A percentile compares a stretch with the other conserved stretches of the same genome.
These are phyloP conservation scores for Vitellaria paradoxa DNA, from an alignment of 179 eudicot genomes.

Conservation along the genomic window DNA sequence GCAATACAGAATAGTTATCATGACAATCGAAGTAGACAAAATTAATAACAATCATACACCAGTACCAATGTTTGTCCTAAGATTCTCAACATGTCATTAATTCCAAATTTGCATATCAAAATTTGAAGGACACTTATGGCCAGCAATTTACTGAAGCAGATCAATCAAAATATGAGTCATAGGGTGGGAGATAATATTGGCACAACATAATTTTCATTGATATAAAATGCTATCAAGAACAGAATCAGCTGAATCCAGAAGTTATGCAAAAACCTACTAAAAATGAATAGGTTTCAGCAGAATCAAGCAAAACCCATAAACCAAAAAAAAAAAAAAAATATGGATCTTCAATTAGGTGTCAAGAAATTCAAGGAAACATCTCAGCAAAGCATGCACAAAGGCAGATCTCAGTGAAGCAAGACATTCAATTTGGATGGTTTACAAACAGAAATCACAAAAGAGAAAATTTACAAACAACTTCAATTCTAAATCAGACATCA, in stretches of 20 bases:
- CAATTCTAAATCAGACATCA: neutral
- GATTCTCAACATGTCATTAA: neutral
- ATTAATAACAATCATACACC: neutral
- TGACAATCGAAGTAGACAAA: neutral
- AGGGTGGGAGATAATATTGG: neutral
- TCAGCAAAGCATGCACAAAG: neutral
- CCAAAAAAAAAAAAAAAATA: neutral
- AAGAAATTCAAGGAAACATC: neutral
- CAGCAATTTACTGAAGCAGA: neutral
- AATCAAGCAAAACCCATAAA: slow-evolving; percentile 8
- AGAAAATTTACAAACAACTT: neutral
- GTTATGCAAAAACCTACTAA: neutral
- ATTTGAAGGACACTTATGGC: neutral
- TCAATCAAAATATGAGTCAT: neutral
- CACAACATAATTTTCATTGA: neutral
- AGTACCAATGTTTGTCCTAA: too few species aligned
- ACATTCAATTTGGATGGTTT: neutral
- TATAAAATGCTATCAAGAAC: slow-evolving; percentile 2
- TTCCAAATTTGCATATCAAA: neutral
- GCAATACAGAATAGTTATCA: neutral
- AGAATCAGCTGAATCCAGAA: neutral
- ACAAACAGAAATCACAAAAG: neutral
- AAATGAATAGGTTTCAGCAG: neutral
- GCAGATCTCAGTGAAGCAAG: slow-evolving; percentile 7
- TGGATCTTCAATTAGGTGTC: neutral